Base-by-base conservation (phyloP, 2,329 filamentous ascomycete species). In the Cercospora citrullina region DNA sequence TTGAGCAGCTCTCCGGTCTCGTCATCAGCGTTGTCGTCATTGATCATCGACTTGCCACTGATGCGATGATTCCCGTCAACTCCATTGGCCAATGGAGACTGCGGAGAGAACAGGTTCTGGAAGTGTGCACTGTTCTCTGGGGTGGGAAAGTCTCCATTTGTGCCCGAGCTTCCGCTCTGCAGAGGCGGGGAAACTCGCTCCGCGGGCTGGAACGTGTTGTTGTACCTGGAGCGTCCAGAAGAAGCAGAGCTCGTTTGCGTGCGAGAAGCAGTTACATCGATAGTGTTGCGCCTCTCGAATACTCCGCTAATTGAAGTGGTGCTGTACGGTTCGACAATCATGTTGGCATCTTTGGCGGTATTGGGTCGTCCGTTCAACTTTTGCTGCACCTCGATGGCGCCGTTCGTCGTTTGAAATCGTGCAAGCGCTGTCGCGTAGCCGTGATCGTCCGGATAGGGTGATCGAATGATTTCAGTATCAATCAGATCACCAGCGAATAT, bases 1-100 rank as follows among this genome's bases (percentile, higher is more conserved):
- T 90, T 90, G 57, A 93, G 83, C n/a, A 93, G 82, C 72, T 89
- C 86, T 36, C 85, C 87, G 2, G 90, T 91, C 76, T 92, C 91
- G 60, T 93, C 90, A 70, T 91, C 88, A 30, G 87, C 87, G 16
- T 85, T 85, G 74, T 90, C 87, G 73, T 90, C 87, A 71, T 87
- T 90, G 78, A 93, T 93, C 61, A 93, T 82, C 2, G 88, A 87
- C 79, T 92, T 93, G 72, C 91, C 89, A 2, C 87, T 86, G 42
- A 87, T 83, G 66, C 87, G 84, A 16, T 83, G 80, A 60, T 85
- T 83, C 68, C 89, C 88, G n/a, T 83, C 82, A n/a, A 90, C 83
- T 63, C 90, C 87, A 75, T 89, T 90, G 51, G 87, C 89, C 64
- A 92, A 89, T 1, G 90, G 90, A 5, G 90, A 92, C 72, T 91